Conservation (phyloP, 768 basidiomycete genomes). For the Leccinum olivaceopallidum region DNA sequence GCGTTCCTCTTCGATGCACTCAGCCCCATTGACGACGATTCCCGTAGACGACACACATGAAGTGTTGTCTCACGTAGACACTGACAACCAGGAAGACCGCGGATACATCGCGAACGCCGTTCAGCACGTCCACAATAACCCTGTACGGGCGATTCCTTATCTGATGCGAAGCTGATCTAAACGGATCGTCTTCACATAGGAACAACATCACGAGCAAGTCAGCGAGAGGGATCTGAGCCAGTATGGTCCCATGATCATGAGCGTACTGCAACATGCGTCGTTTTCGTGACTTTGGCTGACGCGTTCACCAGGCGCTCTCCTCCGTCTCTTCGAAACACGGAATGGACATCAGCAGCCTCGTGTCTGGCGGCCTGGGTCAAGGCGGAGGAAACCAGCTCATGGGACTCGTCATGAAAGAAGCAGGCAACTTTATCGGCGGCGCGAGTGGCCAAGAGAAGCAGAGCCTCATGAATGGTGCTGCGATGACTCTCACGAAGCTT, state of each 20-base stretch:
- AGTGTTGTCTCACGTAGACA: slow-evolving; percentile 52
- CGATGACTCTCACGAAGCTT: slow-evolving; percentile 84
- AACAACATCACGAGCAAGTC: slow-evolving; percentile 19
- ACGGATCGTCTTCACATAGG: slow-evolving; percentile 5
- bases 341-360: slow-evolving; percentile 25
- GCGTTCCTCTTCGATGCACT: slow-evolving; percentile 6
- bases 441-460: slow-evolving; percentile 68
- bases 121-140: slow-evolving; percentile 24
- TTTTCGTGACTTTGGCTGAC: slow-evolving; percentile 6
- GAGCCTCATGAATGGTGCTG: slow-evolving; percentile 82
- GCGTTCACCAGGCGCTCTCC: slow-evolving; percentile 20
- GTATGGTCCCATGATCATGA: slow-evolving; percentile 23
- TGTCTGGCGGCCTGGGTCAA: slow-evolving; percentile 40
- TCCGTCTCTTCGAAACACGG: slow-evolving; percentile 31
- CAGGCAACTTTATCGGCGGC: slow-evolving; percentile 68
- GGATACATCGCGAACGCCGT: slow-evolving; percentile 20
- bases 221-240: slow-evolving; percentile 8
- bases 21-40: slow-evolving; percentile 1
- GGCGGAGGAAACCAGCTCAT: slow-evolving; percentile 64
- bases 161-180: slow-evolving; percentile 1
- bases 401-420: slow-evolving; percentile 85
- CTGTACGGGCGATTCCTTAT: slow-evolving; percentile 9
- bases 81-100: slow-evolving; percentile 2
- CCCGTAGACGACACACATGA: slow-evolving; percentile 61
- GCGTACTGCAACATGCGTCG: slow-evolving; percentile 6